Base-by-base conservation (phyloP, 495 filamentous ascomycete species). In the Penicillium manginii region DNA sequence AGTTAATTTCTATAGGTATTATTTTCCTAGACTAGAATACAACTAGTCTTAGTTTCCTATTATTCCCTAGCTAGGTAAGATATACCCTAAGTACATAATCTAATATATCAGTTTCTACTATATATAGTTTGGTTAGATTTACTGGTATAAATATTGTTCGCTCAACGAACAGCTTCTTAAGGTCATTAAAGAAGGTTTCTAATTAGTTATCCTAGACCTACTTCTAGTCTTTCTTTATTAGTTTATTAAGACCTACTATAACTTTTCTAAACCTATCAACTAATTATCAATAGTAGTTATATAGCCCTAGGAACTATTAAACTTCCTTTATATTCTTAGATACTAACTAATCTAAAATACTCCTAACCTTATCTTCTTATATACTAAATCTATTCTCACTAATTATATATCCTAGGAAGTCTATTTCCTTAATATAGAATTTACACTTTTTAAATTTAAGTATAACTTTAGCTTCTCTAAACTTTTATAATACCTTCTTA, bases 21-120 rank as follows among this genome's bases (percentile, higher is more conserved):
- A 70, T 50, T 21, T 62, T 73, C 33, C 58, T 65, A 0, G 62
- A 76, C 42, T 52, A 65, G 52, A 61, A 76, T 12, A 56, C 58
- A 15, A 64, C 54, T 31, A 60, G 66, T 10, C 43, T 32, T 39
- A 43, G 42, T 42, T 39, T 1, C 40, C 42, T 14, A 19, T 56
- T 23, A 2, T 6, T 2, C 7, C 58, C 23, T 9, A 15, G n/a
- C 23, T 69, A 29, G 0, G 32, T 54, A 21, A 71, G 52, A 19
- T 45, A 39, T 9, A 46, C 62, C 42, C 55, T 40, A 2, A 55
- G 5, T 12, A 8, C 14, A 31, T 35, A 55, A 14, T 62, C 53
- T 9, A 19, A 66, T 19, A 45, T 22, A 35, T 72, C 33, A 0
- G 61, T 64, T 53, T 69, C 61, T 18, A 72, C 3, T 5, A 37